Percentiles rank a stretch among this genome's conserved stretches.
Evolutionary conservation across 306 rosid species (phyloP).

Genomic region (Elaeagnus macrophylla): DNA sequence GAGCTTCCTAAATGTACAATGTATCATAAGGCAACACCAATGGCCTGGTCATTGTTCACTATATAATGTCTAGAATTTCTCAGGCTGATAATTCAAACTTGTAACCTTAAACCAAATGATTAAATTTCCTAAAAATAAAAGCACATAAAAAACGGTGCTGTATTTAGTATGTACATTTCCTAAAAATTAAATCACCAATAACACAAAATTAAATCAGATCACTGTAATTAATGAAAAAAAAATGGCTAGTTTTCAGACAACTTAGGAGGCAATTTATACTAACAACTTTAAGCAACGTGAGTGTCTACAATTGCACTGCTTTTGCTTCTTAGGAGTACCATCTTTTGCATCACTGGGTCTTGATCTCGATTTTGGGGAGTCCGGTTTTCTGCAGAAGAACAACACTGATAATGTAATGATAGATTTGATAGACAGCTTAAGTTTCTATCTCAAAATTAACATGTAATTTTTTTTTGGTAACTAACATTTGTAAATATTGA

Average conservation of each 20-base stretch:
- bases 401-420: slow-evolving; percentile 13
- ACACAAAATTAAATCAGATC: too few species aligned
- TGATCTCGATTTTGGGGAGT: slow-evolving; percentile 78
- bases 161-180: too few species aligned
- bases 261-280: slow-evolving; percentile 30
- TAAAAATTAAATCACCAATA: too few species aligned
- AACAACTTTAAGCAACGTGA: slow-evolving; percentile 95
- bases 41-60: too few species aligned
- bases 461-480: slow-evolving; percentile 11
- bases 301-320: slow-evolving; percentile 95
- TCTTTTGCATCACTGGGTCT: slow-evolving; percentile 66
- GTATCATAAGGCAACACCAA: too few species aligned
- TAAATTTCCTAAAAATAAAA: too few species aligned
- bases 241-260: not conserved
- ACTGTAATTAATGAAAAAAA: too few species aligned
- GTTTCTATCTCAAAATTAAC: slow-evolving; percentile 15
- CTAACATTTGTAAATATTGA: slow-evolving; percentile 3
- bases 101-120: too few species aligned
- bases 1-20: too few species aligned
- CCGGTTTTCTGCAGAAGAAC: slow-evolving; percentile 68
- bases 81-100: too few species aligned
- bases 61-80: too few species aligned
- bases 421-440: slow-evolving; percentile 18
- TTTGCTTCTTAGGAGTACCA: slow-evolving; percentile 87
- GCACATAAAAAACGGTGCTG: too few species aligned